Base-by-base conservation (phyloP, 2,329 filamentous ascomycete genomes). In the Graphilbum ipis-grandicollis region DNA sequence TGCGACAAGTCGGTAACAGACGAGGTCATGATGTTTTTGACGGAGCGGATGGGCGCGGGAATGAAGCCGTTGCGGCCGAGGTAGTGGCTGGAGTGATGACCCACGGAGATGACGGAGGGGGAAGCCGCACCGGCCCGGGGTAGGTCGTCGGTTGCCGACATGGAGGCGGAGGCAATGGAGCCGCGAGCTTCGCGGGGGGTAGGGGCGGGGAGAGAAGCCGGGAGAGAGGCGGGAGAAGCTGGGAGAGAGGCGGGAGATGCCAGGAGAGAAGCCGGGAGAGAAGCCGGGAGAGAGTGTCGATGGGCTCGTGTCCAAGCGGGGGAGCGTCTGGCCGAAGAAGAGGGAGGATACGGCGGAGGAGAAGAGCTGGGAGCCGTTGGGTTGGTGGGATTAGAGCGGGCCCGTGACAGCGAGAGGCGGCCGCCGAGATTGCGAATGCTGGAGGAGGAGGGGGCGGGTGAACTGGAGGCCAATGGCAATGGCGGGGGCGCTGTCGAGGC, bases 1-100 rank as follows among this genome's bases (percentile, higher is more conserved):
- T 64, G 60, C 1, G 31, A 19, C 8, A 72, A 48, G 44, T 72
- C 68, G 23, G 63, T 59, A n/a, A 71, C 62, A 12, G 56, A 51
- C 3, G 66, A 65, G 41, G 56, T 66, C 43, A 68, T 54, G 25
- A 61, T 56, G 39, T 55, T 61, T 50, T 74, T 74, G 35, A 59
- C 56, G 4, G 60, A 62, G 26, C 65, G 63, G 15, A 59, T 58
- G 14, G n/a, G n/a, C n/a, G n/a, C n/a, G n/a, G 65, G 66, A 46
- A 68, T 60, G 39, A 70, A 49, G 47, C 64, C 68, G 49, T 60
- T 65, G 39, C 66, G 57, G 41, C 60, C 58, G 26, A 53, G 25
- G 18, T 33, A 18, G 19, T n/a, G n/a, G n/a, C n/a, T n/a, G n/a
- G n/a, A n/a, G n/a, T n/a, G n/a, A n/a, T n/a, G n/a, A n/a, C n/a